A percentile compares a stretch with the other conserved stretches of the same genome.
These are phyloP conservation scores for Solanum stenotomum DNA, from an alignment of 257 asterid genomes.

Conservation along the genomic window DNA sequence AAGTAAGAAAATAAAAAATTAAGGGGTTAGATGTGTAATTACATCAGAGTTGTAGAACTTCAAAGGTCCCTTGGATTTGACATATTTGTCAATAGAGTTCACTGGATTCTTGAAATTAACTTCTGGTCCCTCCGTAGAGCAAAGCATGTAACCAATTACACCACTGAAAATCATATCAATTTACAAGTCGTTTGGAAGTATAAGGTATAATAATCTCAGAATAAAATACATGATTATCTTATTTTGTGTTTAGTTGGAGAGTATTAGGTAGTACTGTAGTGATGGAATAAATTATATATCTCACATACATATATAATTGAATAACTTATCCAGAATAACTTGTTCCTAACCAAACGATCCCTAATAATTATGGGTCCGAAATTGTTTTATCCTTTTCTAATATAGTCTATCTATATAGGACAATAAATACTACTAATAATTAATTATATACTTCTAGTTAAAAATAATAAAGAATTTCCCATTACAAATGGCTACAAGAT, in stretches of 20 bases:
- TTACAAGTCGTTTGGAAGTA: too few species aligned
- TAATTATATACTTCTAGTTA: background rate
- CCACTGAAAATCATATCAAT: conserved; percentile 6
- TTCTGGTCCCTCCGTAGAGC: conserved; percentile 26
- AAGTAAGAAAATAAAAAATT: too few species aligned
- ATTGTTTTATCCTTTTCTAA: background rate
- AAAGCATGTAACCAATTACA: conserved; percentile 31
- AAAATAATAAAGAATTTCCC: background rate
- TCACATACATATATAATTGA: too few species aligned
- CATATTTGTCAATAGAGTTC: conserved; percentile 17
- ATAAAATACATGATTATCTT: background rate
- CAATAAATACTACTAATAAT: background rate
- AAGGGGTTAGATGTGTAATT: background rate
- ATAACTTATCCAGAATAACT: too few species aligned
- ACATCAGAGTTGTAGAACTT: conserved; percentile 31
- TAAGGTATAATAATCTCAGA: too few species aligned
- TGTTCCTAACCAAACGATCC: too few species aligned
- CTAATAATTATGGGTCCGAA: background rate
- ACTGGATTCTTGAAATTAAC: conserved; percentile 27
- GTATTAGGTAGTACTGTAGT: too few species aligned
- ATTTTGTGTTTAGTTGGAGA: too few species aligned
- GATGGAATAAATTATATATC: too few species aligned
- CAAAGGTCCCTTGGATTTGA: conserved; percentile 15
- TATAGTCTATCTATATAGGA: background rate
- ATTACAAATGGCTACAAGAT: background rate